Evolutionary conservation across 164 flowering plant genomes (phyloP).

Genomic region (Brasenia schreberi): DNA sequence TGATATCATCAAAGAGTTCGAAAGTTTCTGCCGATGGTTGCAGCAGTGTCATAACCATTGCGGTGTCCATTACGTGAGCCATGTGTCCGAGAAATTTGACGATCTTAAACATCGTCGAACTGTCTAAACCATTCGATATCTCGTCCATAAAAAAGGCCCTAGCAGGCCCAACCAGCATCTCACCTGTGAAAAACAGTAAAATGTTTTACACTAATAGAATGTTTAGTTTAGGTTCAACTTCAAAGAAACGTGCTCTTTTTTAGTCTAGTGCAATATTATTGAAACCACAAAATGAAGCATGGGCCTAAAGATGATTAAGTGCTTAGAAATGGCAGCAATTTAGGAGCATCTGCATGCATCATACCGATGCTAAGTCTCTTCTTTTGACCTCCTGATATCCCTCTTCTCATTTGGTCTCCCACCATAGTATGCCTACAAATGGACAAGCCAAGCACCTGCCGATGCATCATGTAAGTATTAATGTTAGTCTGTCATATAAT

Average conservation of each 20-base stretch:
- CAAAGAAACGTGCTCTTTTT: not conserved
- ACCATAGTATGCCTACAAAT: constrained; percentile 38
- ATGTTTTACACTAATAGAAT: not conserved
- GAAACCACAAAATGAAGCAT: too few relatives aligned
- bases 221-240: not conserved
- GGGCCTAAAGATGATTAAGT: too few relatives aligned
- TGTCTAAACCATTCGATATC: constrained; percentile 65
- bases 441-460: constrained; percentile 44
- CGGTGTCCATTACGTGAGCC: constrained; percentile 48
- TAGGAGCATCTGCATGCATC: not conserved
- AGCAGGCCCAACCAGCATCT: constrained; percentile 68
- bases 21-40: constrained; percentile 66
- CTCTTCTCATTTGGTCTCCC: constrained; percentile 55
- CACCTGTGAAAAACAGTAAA: constrained; percentile 19
- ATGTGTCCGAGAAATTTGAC: constrained; percentile 41
- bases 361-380: constrained; percentile 44
- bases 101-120: constrained; percentile 64
- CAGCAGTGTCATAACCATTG: constrained; percentile 51
- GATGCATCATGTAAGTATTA: not conserved
- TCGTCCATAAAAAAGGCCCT: constrained; percentile 56
- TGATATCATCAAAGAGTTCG: constrained; percentile 53
- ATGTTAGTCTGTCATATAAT: not conserved
- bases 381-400: constrained; percentile 56
- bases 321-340: too few relatives aligned
- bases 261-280: not conserved